These are phyloP conservation scores for Kwoniella dejecticola DNA, from an alignment of 768 basidiomycete species.

Conservation along the genomic window DNA sequence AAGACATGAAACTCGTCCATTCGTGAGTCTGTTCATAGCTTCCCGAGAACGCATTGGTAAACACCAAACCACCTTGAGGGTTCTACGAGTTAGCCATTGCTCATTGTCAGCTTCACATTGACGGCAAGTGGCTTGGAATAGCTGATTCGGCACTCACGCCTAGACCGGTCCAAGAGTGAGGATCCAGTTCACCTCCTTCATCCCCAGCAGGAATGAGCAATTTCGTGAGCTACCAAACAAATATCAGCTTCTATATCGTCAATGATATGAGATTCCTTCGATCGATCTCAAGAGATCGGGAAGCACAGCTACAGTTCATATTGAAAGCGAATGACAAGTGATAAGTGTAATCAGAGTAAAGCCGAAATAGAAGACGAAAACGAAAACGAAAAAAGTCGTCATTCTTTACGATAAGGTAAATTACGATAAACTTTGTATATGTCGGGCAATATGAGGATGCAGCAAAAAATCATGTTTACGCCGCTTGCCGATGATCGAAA, in stretches of 20 bases:
- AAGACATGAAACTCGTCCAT: conserved; percentile 52
- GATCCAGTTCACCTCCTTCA: conserved; percentile 58
- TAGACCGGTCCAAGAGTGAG: conserved; percentile 55
- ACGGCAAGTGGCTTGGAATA: not conserved
- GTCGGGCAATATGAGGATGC: no score
- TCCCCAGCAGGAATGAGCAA: conserved; percentile 56
- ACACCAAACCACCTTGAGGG: conserved; percentile 58
- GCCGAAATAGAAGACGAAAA: not conserved
- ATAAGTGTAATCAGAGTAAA: no score
- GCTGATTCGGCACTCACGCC: conserved; percentile 24
- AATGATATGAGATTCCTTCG: no score
- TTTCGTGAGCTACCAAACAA: conserved; percentile 50
- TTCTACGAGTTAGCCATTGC: conserved; percentile 22
- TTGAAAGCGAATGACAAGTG: no score
- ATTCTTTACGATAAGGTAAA: no score
- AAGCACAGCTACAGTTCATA: no score
- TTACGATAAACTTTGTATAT: no score
- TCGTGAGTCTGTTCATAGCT: conserved; percentile 54
- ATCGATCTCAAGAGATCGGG: no score
- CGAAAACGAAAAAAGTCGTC: not conserved
- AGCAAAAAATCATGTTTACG: conserved; percentile 55
- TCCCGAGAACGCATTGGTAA: conserved; percentile 57
- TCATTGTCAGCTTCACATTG: not conserved
- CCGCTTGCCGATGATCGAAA: not conserved
- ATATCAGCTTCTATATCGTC: no score